Evolutionary conservation across 768 basidiomycete genomes (phyloP).

Genomic region (Neoboletus magnificus): DNA sequence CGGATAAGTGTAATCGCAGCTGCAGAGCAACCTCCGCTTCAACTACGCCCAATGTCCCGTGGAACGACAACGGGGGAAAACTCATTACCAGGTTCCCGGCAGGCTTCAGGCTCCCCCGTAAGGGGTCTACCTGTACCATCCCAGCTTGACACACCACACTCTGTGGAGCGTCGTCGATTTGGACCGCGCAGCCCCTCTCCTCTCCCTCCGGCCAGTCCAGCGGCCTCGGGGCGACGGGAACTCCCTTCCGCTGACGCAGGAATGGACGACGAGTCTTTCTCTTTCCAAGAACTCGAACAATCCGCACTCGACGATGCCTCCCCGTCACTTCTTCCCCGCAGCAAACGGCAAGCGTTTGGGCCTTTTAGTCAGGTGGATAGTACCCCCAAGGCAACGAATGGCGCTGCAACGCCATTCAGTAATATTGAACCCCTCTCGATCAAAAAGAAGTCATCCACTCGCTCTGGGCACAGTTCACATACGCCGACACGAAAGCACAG

Average conservation of each 20-base stretch:
- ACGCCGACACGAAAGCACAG: constrained; percentile 40
- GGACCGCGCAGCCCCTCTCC: constrained; percentile 80
- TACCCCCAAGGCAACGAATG: constrained; percentile 45
- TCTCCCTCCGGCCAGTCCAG: constrained; percentile 48
- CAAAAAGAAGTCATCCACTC: constrained; percentile 76
- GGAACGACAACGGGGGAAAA: constrained; percentile 41
- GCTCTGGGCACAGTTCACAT: constrained; percentile 38
- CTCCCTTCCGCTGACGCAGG: constrained; percentile 48
- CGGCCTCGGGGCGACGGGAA: constrained; percentile 19
- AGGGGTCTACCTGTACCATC: constrained; percentile 28
- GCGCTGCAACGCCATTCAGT: constrained; percentile 35
- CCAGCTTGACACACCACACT: constrained; percentile 45
- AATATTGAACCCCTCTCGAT: constrained; percentile 77
- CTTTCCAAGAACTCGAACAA: constrained; percentile 26
- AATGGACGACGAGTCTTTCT: constrained; percentile 37
- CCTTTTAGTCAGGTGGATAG: constrained; percentile 50
- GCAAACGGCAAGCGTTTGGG: constrained; percentile 66
- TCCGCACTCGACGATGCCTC: constrained; percentile 29
- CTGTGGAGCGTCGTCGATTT: constrained; percentile 58
- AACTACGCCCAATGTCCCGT: constrained; percentile 54
- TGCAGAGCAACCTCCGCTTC: constrained; percentile 58
- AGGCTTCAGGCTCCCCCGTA: constrained; percentile 42
- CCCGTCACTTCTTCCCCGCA: constrained; percentile 60
- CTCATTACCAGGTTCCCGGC: constrained; percentile 47
- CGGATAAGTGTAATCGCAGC: not conserved